phyloP scores from a whole-genome alignment of 2,329 filamentous ascomycete species.

The Monosporascus sp. region DNA sequence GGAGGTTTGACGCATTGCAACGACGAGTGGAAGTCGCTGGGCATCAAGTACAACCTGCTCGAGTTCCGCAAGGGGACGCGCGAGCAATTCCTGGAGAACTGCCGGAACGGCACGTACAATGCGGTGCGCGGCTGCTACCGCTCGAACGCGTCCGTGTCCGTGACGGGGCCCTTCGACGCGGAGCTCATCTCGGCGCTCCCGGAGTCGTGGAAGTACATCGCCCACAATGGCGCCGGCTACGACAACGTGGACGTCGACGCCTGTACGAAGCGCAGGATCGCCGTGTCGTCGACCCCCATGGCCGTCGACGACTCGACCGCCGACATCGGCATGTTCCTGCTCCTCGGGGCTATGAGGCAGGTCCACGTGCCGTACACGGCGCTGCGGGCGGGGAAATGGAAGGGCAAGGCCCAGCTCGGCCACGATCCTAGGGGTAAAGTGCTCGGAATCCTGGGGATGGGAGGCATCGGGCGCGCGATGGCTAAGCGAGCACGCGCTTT shows the following conservation, averaged over 20 bases:
- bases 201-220: constrained; percentile 49
- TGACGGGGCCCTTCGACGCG: constrained; percentile 66
- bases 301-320: constrained; percentile 80
- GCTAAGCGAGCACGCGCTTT: constrained; percentile 67
- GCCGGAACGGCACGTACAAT: background rate
- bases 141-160: constrained; percentile 23
- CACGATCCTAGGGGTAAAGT: constrained; percentile 76
- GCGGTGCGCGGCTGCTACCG: background rate
- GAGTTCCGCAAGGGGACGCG: background rate
- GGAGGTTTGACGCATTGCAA: background rate
- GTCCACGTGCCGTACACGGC: constrained; percentile 62
- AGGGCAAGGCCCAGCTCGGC: constrained; percentile 50
- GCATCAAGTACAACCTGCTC: background rate
- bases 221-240: constrained; percentile 72
- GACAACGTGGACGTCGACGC: constrained; percentile 73
- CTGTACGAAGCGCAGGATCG: constrained; percentile 61
- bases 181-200: constrained; percentile 60
- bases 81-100: background rate
- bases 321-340: constrained; percentile 73
- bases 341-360: constrained; percentile 73
- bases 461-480: constrained; percentile 74
- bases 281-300: constrained; percentile 75
- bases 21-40: background rate
- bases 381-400: constrained; percentile 64
- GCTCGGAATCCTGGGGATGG: constrained; percentile 80